phyloP scores from a whole-genome alignment of 2,329 filamentous ascomycete species.

The Fusarium algeriense region DNA sequence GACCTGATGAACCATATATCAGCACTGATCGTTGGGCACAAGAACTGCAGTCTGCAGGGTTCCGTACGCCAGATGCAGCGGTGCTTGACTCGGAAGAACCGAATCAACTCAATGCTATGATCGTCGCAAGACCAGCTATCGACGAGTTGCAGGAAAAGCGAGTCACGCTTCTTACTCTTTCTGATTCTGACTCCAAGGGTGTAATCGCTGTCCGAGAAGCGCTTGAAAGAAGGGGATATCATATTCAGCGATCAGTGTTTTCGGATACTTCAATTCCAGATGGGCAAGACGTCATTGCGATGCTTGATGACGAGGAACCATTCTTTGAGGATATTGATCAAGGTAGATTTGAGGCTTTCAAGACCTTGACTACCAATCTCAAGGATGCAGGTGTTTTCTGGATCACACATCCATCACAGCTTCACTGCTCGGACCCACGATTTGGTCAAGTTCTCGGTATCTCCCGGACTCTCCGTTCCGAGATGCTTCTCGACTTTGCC shows the following conservation, averaged over 20 bases:
- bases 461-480: neutral
- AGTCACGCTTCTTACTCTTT: neutral
- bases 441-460: neutral
- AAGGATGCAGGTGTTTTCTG: neutral
- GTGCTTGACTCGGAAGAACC: slow-evolving; percentile 3
- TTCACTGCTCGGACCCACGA: neutral
- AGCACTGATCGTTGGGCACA: neutral
- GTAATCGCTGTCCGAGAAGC: neutral
- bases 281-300: neutral
- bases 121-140: neutral
- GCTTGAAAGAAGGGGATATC: neutral
- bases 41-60: neutral
- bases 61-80: neutral
- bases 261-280: neutral
- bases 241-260: neutral
- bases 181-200: neutral
- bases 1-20: slow-evolving; percentile 1
- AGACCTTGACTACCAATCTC: neutral
- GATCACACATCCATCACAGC: slow-evolving; percentile 1
- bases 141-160: accelerated
- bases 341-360: neutral
- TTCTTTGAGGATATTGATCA: neutral
- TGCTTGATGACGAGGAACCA: neutral
- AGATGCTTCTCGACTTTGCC: neutral
- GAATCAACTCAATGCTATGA: slow-evolving; percentile 3